phyloP scores from a whole-genome alignment of 2,329 filamentous ascomycete species.

The Ophiostoma australiae region DNA sequence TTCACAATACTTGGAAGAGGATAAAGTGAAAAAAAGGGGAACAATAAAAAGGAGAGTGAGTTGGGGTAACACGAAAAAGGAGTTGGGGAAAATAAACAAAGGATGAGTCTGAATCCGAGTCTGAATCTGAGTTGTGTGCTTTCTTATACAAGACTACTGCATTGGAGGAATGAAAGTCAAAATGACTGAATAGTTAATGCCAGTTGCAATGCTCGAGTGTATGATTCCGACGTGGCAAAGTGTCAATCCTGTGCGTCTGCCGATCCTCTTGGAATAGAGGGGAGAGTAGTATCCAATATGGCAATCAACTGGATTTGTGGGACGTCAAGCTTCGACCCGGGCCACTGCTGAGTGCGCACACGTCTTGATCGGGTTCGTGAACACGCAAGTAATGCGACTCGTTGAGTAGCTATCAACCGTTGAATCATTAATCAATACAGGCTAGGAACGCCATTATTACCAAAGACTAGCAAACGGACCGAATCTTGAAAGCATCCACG shows the following conservation, averaged over 20 bases:
- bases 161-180: not conserved
- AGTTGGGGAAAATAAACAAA: not conserved
- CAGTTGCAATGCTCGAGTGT: not conserved
- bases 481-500: not conserved
- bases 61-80: not conserved
- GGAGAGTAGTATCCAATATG: slow-evolving; percentile 8
- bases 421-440: not conserved
- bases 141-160: not conserved
- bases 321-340: not conserved
- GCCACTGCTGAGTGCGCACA: too few relatives aligned
- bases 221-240: slow-evolving; percentile 5
- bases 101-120: too few relatives aligned
- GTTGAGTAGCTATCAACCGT: not conserved
- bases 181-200: not conserved
- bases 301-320: not conserved
- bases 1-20: not conserved
- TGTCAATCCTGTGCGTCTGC: not conserved
- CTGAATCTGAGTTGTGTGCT: not conserved
- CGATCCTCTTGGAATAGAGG: slow-evolving; percentile 3
- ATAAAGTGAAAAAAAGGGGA: not conserved
- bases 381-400: not conserved
- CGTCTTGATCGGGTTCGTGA: not conserved
- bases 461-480: not conserved
- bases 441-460: not conserved
- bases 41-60: not conserved